Evolutionary conservation across 306 rosid species (phyloP).

Genomic region (Pyrus bretschneideri): DNA sequence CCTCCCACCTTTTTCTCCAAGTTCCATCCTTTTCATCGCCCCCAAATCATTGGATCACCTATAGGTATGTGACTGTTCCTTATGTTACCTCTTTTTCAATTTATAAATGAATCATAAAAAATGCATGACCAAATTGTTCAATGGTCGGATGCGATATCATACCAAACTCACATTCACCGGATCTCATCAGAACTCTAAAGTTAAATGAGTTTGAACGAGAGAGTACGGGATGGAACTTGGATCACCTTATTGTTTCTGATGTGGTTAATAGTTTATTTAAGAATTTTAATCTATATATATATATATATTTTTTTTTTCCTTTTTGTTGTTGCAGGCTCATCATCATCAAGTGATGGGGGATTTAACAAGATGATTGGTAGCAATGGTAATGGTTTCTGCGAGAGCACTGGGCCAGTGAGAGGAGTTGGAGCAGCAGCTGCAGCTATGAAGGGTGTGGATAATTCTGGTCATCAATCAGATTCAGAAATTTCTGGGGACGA

Average conservation of each 20-base stretch:
- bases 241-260: neutral
- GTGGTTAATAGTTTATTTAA: neutral
- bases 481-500: conserved; percentile 69
- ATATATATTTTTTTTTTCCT: neutral
- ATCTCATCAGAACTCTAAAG: too few relatives aligned
- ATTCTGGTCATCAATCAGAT: conserved; percentile 48
- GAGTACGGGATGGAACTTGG: too few relatives aligned
- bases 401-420: conserved; percentile 1
- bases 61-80: conserved; percentile 25
- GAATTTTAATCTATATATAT: neutral
- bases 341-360: conserved; percentile 6
- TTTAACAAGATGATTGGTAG: conserved; percentile 20
- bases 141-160: neutral
- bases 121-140: neutral
- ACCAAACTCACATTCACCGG: neutral
- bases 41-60: conserved; percentile 18
- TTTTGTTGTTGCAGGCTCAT: conserved; percentile 25
- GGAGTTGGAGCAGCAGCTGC: neutral
- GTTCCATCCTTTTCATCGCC: conserved; percentile 9
- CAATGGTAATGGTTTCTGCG: conserved; percentile 5
- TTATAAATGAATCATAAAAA: neutral
- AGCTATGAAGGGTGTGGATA: conserved; percentile 27
- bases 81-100: neutral
- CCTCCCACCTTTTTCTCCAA: conserved; percentile 10
- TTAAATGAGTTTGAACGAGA: too few relatives aligned